These are phyloP conservation scores for Boletus bicolor DNA, from an alignment of 768 basidiomycete genomes.

Conservation along the genomic window DNA sequence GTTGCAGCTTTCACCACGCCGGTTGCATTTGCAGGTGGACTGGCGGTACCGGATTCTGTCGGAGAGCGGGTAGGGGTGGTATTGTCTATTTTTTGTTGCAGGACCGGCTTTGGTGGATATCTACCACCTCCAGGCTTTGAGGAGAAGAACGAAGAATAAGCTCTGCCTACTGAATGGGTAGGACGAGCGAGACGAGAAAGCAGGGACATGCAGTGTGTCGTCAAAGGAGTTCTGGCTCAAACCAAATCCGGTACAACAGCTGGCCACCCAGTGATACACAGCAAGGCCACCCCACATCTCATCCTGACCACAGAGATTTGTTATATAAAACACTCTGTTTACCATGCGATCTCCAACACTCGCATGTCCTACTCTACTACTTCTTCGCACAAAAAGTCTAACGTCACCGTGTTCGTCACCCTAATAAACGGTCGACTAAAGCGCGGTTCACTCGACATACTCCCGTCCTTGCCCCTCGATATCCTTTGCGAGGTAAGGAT, in stretches of 20 bases:
- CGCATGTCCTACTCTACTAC: constrained; percentile 7
- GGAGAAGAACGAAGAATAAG: constrained; percentile 78
- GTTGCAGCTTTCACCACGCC: constrained; percentile 14
- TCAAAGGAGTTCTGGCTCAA: neutral
- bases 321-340: neutral
- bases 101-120: constrained; percentile 52
- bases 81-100: constrained; percentile 42
- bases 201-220: constrained; percentile 43
- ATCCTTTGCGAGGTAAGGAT: constrained; percentile 25
- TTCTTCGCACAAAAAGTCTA: neutral
- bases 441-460: constrained; percentile 23
- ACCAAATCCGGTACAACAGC: neutral
- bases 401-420: neutral
- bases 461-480: constrained; percentile 36
- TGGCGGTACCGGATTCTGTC: constrained; percentile 24
- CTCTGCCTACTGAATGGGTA: constrained; percentile 47
- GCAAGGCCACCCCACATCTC: no score
- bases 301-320: neutral
- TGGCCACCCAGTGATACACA: neutral
- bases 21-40: constrained; percentile 13
- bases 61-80: constrained; percentile 35
- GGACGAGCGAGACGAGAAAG: constrained; percentile 48
- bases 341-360: neutral
- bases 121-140: constrained; percentile 73
- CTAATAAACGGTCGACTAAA: constrained; percentile 1